A percentile compares a stretch with the other conserved stretches of the same genome.
These are phyloP conservation scores for Glycine tomentella DNA, from an alignment of 306 rosid species.

Conservation along the genomic window DNA sequence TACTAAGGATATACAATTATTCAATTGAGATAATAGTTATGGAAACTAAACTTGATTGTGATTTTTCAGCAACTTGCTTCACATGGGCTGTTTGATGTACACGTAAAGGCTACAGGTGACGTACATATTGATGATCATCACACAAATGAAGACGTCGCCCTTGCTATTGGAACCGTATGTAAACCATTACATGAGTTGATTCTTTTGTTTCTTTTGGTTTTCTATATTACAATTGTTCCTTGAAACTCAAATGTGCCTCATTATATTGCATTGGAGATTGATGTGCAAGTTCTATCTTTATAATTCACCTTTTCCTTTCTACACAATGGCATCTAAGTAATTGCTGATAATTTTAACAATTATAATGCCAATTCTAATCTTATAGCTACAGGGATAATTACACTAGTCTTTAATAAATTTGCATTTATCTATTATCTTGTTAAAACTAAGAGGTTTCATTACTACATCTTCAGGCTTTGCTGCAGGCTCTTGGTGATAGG, in stretches of 20 bases:
- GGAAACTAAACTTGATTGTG: conserved; percentile 41
- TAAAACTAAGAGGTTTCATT: conserved; percentile 33
- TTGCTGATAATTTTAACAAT: conserved; percentile 14
- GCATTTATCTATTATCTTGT: conserved; percentile 16
- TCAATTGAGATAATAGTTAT: neutral
- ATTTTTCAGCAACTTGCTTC: conserved; percentile 85
- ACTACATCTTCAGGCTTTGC: conserved; percentile 70
- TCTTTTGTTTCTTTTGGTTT: conserved; percentile 30
- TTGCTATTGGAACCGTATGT: conserved; percentile 90
- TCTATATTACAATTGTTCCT: conserved; percentile 24
- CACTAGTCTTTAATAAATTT: neutral
- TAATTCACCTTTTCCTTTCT: conserved; percentile 31
- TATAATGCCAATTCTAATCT: neutral
- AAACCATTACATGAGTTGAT: conserved; percentile 28
- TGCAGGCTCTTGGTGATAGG: conserved; percentile 94
- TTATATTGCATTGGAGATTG: neutral
- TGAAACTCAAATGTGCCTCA: too few species aligned
- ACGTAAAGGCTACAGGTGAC: conserved; percentile 84
- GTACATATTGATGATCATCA: conserved; percentile 92
- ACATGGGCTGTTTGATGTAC: conserved; percentile 87
- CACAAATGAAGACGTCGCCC: conserved; percentile 93
- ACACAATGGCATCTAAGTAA: conserved; percentile 15
- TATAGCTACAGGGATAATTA: neutral
- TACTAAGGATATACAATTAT: neutral
- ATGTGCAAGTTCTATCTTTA: conserved; percentile 20